Percentiles rank a stretch among this genome's conserved stretches.
phyloP scores from a whole-genome alignment of 163 green algal species.

The Scenedesmus sp. region DNA sequence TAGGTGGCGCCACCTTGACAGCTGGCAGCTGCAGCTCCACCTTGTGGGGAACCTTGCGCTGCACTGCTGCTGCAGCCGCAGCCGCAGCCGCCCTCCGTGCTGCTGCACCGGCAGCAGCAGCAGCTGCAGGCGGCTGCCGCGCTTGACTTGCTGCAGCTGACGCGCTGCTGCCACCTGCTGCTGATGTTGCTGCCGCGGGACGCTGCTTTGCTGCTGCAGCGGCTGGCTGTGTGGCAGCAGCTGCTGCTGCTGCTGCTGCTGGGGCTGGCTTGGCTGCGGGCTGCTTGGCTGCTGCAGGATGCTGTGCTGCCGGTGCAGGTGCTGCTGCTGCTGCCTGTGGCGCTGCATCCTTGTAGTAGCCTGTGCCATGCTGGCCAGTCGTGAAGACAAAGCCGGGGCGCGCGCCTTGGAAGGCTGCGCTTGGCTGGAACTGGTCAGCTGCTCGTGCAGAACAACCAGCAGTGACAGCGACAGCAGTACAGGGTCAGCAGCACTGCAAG shows the following conservation, averaged over 20 bases:
- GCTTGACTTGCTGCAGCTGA: background rate
- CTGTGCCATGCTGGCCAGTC: constrained; percentile 27
- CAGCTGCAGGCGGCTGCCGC: background rate
- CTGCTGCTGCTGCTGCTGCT: background rate
- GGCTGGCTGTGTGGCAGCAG: background rate
- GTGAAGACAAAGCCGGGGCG: constrained; percentile 41
- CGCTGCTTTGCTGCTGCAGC: background rate
- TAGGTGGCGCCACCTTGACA: constrained; percentile 22
- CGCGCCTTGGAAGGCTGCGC: background rate
- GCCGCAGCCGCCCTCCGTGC: background rate
- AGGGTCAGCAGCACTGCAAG: background rate
- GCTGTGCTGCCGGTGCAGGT: constrained; percentile 5
- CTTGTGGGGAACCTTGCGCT: background rate
- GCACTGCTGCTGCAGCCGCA: constrained; percentile 29
- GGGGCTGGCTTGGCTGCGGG: background rate
- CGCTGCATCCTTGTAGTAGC: constrained; percentile 48
- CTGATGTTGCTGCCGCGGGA: background rate
- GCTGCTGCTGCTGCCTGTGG: constrained; percentile 6
- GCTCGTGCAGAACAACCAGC: background rate
- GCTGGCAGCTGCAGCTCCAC: background rate
- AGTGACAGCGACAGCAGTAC: background rate
- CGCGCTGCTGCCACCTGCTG: background rate
- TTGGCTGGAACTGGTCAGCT: constrained; percentile 46
- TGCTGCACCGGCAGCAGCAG: constrained; percentile 30
- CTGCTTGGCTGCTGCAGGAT: background rate